phyloP scores from a whole-genome alignment of 192 early-diverging fungal species.

The Coemansia umbellata region DNA sequence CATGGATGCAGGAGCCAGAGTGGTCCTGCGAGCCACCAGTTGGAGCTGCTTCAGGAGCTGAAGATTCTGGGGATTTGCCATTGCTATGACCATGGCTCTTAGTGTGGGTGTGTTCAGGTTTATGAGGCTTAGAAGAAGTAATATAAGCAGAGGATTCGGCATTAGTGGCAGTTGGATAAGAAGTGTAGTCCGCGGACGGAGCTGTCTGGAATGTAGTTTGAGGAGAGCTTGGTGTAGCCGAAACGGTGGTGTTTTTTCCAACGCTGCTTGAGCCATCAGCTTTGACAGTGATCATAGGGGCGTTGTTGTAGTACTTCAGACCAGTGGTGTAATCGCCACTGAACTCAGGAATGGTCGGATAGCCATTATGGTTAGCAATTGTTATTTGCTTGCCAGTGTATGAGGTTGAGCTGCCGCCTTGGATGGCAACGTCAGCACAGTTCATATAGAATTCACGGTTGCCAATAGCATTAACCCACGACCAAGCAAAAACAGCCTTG shows the following conservation, averaged over 20 bases:
- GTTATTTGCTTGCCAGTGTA: constrained; percentile 31
- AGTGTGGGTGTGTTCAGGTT: too few species aligned
- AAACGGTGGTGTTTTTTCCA: constrained; percentile 2
- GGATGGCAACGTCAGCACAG: constrained; percentile 35
- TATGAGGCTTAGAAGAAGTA: too few species aligned
- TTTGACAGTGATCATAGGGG: constrained; percentile 24
- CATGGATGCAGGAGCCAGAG: constrained; percentile 43
- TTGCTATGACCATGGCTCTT: too few species aligned
- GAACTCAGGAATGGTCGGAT: constrained; percentile 53
- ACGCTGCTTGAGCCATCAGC: constrained; percentile 4
- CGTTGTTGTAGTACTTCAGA: constrained; percentile 22
- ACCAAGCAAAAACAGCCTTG: constrained; percentile 57
- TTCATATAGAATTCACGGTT: constrained; percentile 49
- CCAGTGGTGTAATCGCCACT: constrained; percentile 23
- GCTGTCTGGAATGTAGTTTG: too few species aligned
- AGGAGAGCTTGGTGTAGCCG: too few species aligned
- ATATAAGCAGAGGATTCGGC: too few species aligned
- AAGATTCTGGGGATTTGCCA: too few species aligned
- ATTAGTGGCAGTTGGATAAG: too few species aligned
- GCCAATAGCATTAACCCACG: constrained; percentile 60
- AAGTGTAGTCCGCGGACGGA: too few species aligned
- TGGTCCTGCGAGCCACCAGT: too few species aligned
- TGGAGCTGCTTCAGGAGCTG: not conserved
- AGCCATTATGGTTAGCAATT: constrained; percentile 33
- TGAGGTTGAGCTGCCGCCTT: constrained; percentile 19